These are phyloP conservation scores for Hypericum androsaemum DNA, from an alignment of 345 rosid genomes.

Conservation along the genomic window DNA sequence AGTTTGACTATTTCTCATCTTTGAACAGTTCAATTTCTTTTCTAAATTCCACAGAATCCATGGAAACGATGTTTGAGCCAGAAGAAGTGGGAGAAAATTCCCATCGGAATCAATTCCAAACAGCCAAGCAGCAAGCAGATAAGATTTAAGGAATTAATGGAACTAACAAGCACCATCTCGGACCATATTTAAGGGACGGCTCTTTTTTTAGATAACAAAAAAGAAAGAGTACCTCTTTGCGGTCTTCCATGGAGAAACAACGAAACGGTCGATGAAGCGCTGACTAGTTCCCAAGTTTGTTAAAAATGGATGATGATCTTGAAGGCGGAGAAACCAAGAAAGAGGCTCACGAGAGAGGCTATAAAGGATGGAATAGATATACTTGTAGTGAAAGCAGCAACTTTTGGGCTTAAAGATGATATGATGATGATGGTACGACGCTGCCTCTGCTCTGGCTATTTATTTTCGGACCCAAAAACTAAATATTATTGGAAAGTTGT, in stretches of 20 bases:
- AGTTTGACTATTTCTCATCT: conserved; percentile 14
- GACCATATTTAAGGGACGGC: not conserved
- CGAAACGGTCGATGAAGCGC: not conserved
- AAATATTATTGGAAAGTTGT: no score
- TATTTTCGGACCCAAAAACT: no score
- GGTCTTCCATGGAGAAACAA: conserved; percentile 16
- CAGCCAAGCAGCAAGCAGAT: no score
- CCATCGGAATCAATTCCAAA: not conserved
- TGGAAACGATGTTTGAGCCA: conserved; percentile 1
- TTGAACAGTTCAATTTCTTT: conserved; percentile 12
- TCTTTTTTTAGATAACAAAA: not conserved
- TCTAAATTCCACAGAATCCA: not conserved
- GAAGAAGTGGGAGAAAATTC: not conserved
- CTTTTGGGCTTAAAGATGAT: no score
- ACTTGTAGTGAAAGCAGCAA: no score
- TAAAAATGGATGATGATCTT: not conserved
- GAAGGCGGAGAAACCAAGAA: not conserved
- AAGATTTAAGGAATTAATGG: not conserved
- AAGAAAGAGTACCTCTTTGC: conserved; percentile 12
- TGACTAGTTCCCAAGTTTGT: not conserved
- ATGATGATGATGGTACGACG: no score
- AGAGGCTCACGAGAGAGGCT: no score
- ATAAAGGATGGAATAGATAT: no score
- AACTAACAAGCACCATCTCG: not conserved
- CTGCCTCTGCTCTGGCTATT: no score